Base-by-base conservation (phyloP, 2,329 filamentous ascomycete genomes). In the Tolypocladium ophioglossoides region DNA sequence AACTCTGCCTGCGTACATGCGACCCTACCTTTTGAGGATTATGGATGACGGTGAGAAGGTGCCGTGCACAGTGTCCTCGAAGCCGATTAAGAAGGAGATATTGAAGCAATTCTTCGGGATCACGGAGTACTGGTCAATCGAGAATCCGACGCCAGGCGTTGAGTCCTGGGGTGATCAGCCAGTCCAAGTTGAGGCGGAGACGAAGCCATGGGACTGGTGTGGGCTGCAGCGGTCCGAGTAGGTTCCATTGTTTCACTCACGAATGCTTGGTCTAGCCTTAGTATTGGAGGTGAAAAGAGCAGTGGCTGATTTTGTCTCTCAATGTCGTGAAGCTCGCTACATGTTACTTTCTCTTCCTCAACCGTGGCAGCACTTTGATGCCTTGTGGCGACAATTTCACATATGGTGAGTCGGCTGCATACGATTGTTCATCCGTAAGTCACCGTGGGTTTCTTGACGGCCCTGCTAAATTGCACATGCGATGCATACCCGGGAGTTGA, bases 1-100 rank as follows among this genome's bases (percentile, higher is more conserved):
- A 1, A 52, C 24, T 3, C 22, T 62, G 14, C 54, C 60, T 2
- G 22, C 54, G 1, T 57, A 55, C 20, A 62, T 58, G 59, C 37
- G 54, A 7, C 62, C 62, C 1, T 48, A 46, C 11, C 38, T 59
- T 8, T 52, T 63, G 14, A 56, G 58, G 18, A 46, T 62, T 20
- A 16, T 63, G 22, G 34, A 38, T 5, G 47, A 41, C 10, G 54
- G 38, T 3, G 59, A 61, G 30, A 51, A 61, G 35, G 50, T 61
- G 52, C 59, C 59, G 20, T 51, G 52, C 27, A 61, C 58, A 8
- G 54, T 54, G 3, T 57, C 58, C 2, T 40, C 47, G 12, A 61
- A 61, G 47, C 56, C 58, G 4, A 56, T 58, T 16, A 58, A 56
- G 49, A 35, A 44, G 20, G 46, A 57, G 24, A 52, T 59, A 8